Base-by-base conservation (phyloP, 345 rosid species). In the Kernera saxatilis region DNA sequence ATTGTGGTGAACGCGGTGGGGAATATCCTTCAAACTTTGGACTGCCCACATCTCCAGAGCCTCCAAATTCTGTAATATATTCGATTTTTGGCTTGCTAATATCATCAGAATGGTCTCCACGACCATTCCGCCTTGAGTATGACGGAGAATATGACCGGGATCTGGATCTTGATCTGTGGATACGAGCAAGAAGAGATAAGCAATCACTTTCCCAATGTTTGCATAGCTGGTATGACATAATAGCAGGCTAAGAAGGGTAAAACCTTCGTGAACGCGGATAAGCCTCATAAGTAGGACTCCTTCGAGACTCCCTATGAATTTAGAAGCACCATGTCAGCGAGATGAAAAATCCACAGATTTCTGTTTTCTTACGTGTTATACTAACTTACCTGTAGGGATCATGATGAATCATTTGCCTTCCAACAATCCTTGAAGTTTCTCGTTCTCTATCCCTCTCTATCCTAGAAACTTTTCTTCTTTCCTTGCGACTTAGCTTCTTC, bases 401-500 rank as follows among this genome's bases (percentile, higher is more conserved):
- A 78, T 84, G 85, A 72, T 83, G 92, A 49, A 87, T 83, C 67
- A 84, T 84, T 57, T 85, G 81, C 21, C 84, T 82, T 70, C 95
- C 99, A 2, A 84, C 75, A 72, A 76, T 54, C 58, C 96, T 68
- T 21, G 92, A 83, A 61, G 88, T 82, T 77, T 88, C 99, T 80
- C 87, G 84, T 73, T 94, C 97, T 80, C 82, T 87, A 77, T 94
- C 97, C 82, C 98, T 89, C 79, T 88, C 99, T 67, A 85, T 81
- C 69, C 91, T 95, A 63, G 98, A 94, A 70, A 88, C 96, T 80
- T 94, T 94, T 64, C 96, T 88, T 81, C 99, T 86, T 84, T 94
- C 99, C 75, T 94, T 94, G 13, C 99, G 96, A 82, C 99, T 94
- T 35, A 94, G 78, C 76, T 94, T 94, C 78, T 87, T 87, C 99